phyloP scores from a whole-genome alignment of 2,329 filamentous ascomycete genomes.

The Neofusicoccum umdonicola region DNA sequence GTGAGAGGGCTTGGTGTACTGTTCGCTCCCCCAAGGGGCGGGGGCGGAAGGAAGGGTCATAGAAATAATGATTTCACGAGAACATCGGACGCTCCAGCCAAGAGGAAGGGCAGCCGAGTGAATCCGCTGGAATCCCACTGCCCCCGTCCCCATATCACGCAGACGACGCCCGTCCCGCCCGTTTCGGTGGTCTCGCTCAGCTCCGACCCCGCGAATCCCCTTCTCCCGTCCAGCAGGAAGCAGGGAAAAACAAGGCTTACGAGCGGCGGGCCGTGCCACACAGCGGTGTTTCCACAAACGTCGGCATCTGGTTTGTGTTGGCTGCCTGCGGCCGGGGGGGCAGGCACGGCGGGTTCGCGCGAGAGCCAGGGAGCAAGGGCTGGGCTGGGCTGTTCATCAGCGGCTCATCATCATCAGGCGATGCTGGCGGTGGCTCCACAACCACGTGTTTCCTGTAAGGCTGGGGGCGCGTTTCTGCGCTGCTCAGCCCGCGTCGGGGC shows the following conservation, averaged over 20 bases:
- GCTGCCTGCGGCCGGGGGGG: not conserved
- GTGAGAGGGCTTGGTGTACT: too few species aligned
- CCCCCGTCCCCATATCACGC: not conserved
- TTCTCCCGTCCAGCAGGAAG: not conserved
- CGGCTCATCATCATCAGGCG: conserved; percentile 10
- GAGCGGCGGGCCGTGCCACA: conserved; percentile 1
- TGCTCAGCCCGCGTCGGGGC: too few species aligned
- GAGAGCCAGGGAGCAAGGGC: not conserved
- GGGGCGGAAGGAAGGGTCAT: not conserved
- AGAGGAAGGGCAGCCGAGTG: not conserved
- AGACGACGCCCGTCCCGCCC: not conserved
- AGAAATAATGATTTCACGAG: not conserved
- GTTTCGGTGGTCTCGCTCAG: not conserved
- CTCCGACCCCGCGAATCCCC: not conserved
- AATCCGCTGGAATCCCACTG: not conserved
- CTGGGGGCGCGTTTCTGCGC: not conserved
- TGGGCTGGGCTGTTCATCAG: conserved; percentile 8
- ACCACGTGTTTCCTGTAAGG: conserved; percentile 10
- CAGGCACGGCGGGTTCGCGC: not conserved
- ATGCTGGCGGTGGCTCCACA: conserved; percentile 12
- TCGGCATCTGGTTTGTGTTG: not conserved
- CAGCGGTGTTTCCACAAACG: not conserved
- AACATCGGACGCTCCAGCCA: not conserved
- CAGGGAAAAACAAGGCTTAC: conserved; percentile 8
- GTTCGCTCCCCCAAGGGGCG: not conserved